Evolutionary conservation across 768 basidiomycete species (phyloP).

Genomic region (Dentipellis sp.): DNA sequence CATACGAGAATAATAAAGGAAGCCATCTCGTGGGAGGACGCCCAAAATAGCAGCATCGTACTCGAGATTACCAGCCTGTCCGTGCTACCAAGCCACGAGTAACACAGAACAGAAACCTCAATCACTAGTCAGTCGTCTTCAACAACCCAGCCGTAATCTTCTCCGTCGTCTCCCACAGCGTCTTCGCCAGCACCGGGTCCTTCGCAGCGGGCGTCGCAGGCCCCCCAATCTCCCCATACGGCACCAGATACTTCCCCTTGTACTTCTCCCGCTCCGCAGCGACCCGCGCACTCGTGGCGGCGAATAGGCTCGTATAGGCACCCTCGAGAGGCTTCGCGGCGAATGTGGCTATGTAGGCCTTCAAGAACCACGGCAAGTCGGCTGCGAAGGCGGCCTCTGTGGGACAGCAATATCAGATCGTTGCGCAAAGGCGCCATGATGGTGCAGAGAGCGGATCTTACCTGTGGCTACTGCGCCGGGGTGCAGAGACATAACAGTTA

Average conservation of each 20-base stretch:
- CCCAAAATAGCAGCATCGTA: too few relatives aligned
- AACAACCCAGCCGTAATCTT: background rate
- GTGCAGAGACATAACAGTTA: background rate
- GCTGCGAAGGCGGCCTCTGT: background rate
- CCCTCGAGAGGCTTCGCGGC: background rate
- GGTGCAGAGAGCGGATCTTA: background rate
- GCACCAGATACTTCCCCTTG: background rate
- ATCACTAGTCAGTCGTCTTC: background rate
- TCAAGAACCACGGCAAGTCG: background rate
- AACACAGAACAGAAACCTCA: too few relatives aligned
- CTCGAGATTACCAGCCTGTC: too few relatives aligned
- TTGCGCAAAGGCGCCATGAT: background rate
- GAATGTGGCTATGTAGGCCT: background rate
- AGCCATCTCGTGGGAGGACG: too few relatives aligned
- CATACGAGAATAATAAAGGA: too few relatives aligned
- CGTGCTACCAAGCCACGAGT: too few relatives aligned
- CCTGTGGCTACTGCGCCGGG: background rate
- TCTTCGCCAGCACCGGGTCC: background rate
- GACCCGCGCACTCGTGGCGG: background rate
- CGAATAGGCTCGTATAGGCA: background rate
- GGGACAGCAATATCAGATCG: background rate
- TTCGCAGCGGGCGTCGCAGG: background rate
- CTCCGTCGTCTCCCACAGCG: background rate
- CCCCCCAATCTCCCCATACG: background rate
- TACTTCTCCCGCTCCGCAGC: background rate